Conservation (phyloP, 805 yeast species). For the Huiozyma sinensis region DNA sequence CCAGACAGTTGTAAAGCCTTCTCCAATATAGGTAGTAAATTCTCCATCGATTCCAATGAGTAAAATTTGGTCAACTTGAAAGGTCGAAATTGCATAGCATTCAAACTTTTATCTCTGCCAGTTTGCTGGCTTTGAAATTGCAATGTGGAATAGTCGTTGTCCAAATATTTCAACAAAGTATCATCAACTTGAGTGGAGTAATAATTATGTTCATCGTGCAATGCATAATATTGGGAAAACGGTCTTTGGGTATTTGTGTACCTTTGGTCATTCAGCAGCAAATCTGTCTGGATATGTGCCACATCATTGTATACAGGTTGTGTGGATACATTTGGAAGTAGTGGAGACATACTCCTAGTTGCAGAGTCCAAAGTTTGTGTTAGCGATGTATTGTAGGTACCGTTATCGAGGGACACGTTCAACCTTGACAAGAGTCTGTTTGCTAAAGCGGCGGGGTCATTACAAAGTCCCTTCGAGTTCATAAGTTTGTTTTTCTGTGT, state of each 20-base stretch:
- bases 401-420: conserved; percentile 43
- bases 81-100: conserved; percentile 13
- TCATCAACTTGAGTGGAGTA: conserved; percentile 8
- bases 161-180: conserved; percentile 16
- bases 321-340: conserved; percentile 24
- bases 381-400: conserved; percentile 27
- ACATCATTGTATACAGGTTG: conserved; percentile 36
- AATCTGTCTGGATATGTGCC: conserved; percentile 29
- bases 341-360: neutral
- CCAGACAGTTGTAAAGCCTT: conserved; percentile 18
- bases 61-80: conserved; percentile 24
- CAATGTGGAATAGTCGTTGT: conserved; percentile 19
- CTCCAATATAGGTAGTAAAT: conserved; percentile 22
- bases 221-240: conserved; percentile 8
- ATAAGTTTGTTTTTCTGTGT: conserved; percentile 34
- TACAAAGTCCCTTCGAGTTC: conserved; percentile 39
- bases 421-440: conserved; percentile 41
- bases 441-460: conserved; percentile 42
- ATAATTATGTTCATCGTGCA: neutral
- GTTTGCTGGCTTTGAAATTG: conserved; percentile 13
- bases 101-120: neutral
- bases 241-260: conserved; percentile 17
- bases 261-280: neutral
- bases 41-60: conserved; percentile 18
- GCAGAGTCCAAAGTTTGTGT: conserved; percentile 13